Percentiles rank a stretch among this genome's conserved stretches.
These are phyloP conservation scores for Irineochytrium annulatum DNA, from an alignment of 192 early-diverging fungal species.

Conservation along the genomic window DNA sequence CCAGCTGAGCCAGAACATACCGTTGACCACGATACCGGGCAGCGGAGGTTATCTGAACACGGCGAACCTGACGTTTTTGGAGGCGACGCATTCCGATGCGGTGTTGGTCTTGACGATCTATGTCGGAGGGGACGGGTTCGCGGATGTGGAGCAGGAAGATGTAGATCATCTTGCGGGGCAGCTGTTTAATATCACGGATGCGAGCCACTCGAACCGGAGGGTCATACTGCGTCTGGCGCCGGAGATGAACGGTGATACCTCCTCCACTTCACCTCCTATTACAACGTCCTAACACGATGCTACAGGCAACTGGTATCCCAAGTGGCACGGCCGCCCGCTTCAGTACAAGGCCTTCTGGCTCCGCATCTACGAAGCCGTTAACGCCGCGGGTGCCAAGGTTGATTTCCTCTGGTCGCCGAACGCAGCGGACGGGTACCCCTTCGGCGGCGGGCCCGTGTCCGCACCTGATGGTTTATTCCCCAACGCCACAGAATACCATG, in stretches of 20 bases:
- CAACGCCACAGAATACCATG: too few species aligned
- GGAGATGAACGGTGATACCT: background rate
- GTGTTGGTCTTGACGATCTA: slow-evolving; percentile 28
- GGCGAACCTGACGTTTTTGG: slow-evolving; percentile 10
- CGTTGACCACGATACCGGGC: slow-evolving; percentile 12
- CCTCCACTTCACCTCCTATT: background rate
- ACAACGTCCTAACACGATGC: background rate
- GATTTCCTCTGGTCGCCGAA: slow-evolving; percentile 41
- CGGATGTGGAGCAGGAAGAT: too few species aligned
- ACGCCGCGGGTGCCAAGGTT: background rate
- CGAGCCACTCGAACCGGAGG: background rate
- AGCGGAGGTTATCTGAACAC: slow-evolving; percentile 10
- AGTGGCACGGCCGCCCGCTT: background rate
- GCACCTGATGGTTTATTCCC: slow-evolving; percentile 3
- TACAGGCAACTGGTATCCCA: slow-evolving; percentile 4
- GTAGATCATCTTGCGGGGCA: too few species aligned
- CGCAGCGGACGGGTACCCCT: slow-evolving; percentile 33
- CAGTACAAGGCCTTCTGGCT: background rate
- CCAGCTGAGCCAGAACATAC: slow-evolving; percentile 32
- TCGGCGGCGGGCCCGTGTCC: too few species aligned
- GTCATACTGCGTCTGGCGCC: background rate
- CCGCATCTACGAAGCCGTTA: background rate
- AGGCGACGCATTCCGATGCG: slow-evolving; percentile 3
- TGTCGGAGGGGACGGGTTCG: too few species aligned
- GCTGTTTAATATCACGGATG: background rate